Base-by-base conservation (phyloP, 352 stramenopile genomes). In the Pythium monospermum region DNA sequence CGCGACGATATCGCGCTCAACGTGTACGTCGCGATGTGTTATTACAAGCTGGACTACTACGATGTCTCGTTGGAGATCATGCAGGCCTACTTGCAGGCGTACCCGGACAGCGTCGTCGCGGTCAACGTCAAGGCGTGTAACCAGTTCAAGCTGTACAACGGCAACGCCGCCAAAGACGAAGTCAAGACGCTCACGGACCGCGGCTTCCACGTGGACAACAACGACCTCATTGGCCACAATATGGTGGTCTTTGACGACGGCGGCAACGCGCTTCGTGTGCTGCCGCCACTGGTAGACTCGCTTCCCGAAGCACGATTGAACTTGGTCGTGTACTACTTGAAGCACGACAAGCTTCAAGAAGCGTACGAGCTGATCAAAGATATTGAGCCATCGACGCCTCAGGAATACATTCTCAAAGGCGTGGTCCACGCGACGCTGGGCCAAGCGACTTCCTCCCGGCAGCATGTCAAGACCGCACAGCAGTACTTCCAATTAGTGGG, bases 1-100 rank as follows among this genome's bases (percentile, higher is more conserved):
- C 76, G 88, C n/a, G 94, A 98, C 43, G 87, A 98, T 53, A 83
- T 98, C 15, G 95, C 95, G 26, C 76, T 99, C 7, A 98, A 99
- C 64, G 93, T 98, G 32, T 99, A 98, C 61, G 88, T 98, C n/a
- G 95, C 96, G 46, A 98, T 98, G 91, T 98, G 92, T 60, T 98
- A 98, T 68, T 99, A 98, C 90, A 98, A 98, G 58, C 85, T 98
- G 26, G 87, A 97, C 67, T 97, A 98, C 71, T 98, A 98, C 75
- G 95, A 99, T 54, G 94, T 98, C 21, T 97, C 84, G 37, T 66
- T 98, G 13, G 95, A 99, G 72, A 98, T 98, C 60, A 89, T 99
- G 53, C 85, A 96, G 38, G 90, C 96, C 13, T 98, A 98, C 61
- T 68, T 98, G 51, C 86, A 98, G 41, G 73, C 74, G 1, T 91